Evolutionary conservation across 1,284 basidiomycete genomes (phyloP).

Genomic region (Pseudozyma hubeiensis): DNA sequence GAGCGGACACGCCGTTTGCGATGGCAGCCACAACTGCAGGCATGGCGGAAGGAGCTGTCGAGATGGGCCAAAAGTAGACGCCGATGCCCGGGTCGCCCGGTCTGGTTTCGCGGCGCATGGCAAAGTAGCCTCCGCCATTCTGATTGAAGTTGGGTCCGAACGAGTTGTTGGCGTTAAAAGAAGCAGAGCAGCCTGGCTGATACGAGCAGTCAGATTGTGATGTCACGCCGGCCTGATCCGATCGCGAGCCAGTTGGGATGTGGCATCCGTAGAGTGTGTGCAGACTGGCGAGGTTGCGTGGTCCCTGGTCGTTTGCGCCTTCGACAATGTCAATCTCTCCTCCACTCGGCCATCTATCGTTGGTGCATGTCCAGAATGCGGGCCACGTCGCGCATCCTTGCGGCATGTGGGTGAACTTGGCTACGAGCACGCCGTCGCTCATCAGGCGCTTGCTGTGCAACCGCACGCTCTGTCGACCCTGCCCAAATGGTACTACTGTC

Average conservation of each 20-base stretch:
- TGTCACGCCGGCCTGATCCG: conserved; percentile 33
- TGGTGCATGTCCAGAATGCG: conserved; percentile 60
- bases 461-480: conserved; percentile 39
- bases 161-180: conserved; percentile 28
- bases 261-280: conserved; percentile 50
- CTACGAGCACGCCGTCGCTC: conserved; percentile 50
- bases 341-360: conserved; percentile 47
- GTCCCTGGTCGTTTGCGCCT: conserved; percentile 55
- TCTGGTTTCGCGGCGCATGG: conserved; percentile 50
- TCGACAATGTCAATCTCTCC: conserved; percentile 62
- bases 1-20: conserved; percentile 36
- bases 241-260: conserved; percentile 21
- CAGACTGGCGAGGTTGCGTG: conserved; percentile 48
- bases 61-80: conserved; percentile 58
- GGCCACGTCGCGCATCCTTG: conserved; percentile 62
- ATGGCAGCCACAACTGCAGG: conserved; percentile 37
- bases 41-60: conserved; percentile 13
- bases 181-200: conserved; percentile 57
- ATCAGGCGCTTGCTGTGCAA: conserved; percentile 46
- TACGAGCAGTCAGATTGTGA: conserved; percentile 45
- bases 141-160: conserved; percentile 52
- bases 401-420: conserved; percentile 45
- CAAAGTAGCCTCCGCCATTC: conserved; percentile 59
- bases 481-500: conserved; percentile 11
- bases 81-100: conserved; percentile 46